Evolutionary conservation across 768 basidiomycete species (phyloP).

Genomic region (Hypholoma fasciculare): DNA sequence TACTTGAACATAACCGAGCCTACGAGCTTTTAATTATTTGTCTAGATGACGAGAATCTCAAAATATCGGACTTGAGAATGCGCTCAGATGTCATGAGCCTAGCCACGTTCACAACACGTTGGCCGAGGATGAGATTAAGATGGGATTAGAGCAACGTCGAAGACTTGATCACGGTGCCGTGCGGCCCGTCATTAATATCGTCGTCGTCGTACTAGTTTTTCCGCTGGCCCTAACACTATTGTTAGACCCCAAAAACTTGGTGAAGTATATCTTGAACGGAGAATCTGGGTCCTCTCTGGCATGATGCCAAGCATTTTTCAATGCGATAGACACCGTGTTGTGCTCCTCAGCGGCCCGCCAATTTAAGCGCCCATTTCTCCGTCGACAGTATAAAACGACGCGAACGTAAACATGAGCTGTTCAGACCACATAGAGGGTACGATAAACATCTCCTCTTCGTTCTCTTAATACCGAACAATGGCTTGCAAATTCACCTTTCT

Average conservation of each 20-base stretch:
- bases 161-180: not conserved
- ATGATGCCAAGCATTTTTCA: not conserved
- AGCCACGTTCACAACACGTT: not conserved
- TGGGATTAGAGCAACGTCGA: not conserved
- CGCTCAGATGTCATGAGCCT: not conserved
- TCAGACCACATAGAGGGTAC: not conserved
- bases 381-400: not conserved
- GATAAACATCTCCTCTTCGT: not conserved
- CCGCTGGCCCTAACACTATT: not conserved
- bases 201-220: not conserved
- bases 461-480: not conserved
- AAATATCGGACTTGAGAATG: not conserved
- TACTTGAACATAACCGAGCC: too few species aligned
- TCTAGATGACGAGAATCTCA: too few species aligned
- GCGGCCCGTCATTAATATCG: not conserved
- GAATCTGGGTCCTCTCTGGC: not conserved
- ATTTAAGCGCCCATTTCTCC: conserved; percentile 6
- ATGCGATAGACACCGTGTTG: not conserved
- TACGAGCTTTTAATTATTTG: too few species aligned
- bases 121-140: not conserved
- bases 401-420: not conserved
- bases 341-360: not conserved
- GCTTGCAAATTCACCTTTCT: not conserved
- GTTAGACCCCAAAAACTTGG: not conserved
- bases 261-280: not conserved